Evolutionary conservation across 192 early-diverging fungal genomes (phyloP), one percentile per base, ranked within the genome.

Genomic region (Mortierella antarctica): DNA sequence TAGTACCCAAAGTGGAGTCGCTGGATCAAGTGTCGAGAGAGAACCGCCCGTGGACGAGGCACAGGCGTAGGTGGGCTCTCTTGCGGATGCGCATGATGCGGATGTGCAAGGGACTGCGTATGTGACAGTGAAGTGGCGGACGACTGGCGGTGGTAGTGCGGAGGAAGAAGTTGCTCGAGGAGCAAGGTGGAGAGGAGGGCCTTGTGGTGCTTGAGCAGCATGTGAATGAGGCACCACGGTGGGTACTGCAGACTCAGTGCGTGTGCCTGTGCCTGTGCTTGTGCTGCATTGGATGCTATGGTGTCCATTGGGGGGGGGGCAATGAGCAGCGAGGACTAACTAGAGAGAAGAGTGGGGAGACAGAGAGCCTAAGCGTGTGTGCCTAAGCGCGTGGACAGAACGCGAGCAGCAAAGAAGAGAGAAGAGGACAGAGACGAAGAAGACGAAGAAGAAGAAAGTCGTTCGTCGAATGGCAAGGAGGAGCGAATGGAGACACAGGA

Each of bases 1-100:
- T 80, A 80, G 49, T 80, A 80, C 6, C 77, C 77, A 67, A 72
- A 71, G 42, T 80, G 77, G 13, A 80, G 54, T 13, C 77, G 64
- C 51, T 80, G 77, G 20, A 80, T 46, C 40, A 80, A 49, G 18
- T 71, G 48, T 41, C 77, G 48, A 0, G 77, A 80, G 10, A 80
- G 69, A 11, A 47, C 9, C 11, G 70, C 77, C 42, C 40, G 66
- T 45, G 65, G 58, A 12, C 52, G 60, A 17, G 23, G 46, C 12
- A 42, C 20, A 45, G 41, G 41, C 45, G 42, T 5, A 41, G 52
- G 9, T 50, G 47, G 62, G 42, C 61, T 71, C 61, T 54, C 23
- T 45, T 51, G 54, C 9, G 15, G 10, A 13, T 65, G 47, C n/a
- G 56, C 40, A 14, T n/a, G n/a, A n/a, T 51, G 54, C 9, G 15